A percentile compares a stretch with the other conserved stretches of the same genome.
phyloP scores from a whole-genome alignment of 169 alveolate species.

The Cryptosporidium meleagridis region DNA sequence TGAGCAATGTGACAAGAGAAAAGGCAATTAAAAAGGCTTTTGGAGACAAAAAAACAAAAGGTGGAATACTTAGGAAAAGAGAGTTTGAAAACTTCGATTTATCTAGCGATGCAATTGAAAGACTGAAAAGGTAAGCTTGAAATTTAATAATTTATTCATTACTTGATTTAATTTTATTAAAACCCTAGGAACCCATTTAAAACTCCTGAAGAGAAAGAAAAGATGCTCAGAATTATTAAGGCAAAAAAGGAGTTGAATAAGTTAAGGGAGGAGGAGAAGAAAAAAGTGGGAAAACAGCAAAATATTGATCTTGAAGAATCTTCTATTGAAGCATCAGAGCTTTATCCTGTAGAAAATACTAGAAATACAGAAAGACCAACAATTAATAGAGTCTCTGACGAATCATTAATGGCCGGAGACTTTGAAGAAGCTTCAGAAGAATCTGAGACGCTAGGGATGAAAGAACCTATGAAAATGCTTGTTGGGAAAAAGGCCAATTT shows the following conservation, averaged over 20 bases:
- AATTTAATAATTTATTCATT: not conserved
- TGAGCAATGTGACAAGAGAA: not conserved
- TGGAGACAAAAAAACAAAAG: not conserved
- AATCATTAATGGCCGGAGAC: constrained; percentile 30
- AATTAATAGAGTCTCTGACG: constrained; percentile 7
- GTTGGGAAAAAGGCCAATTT: not conserved
- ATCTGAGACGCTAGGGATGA: not conserved
- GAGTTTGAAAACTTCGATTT: constrained; percentile 22
- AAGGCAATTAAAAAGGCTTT: constrained; percentile 37
- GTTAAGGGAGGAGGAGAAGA: not conserved
- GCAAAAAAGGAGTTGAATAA: constrained; percentile 34
- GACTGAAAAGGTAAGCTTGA: constrained; percentile 66
- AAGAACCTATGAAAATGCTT: not conserved
- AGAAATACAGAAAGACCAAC: not conserved
- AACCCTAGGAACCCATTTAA: constrained; percentile 52
- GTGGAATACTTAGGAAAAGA: not conserved
- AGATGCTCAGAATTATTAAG: constrained; percentile 20
- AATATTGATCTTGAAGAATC: not conserved
- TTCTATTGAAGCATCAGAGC: constrained; percentile 16
- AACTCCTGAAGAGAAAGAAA: constrained; percentile 41
- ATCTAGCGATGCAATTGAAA: constrained; percentile 12
- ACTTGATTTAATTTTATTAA: not conserved
- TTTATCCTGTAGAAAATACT: constrained; percentile 6
- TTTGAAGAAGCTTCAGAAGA: constrained; percentile 34
- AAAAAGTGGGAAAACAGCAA: not conserved